These are phyloP conservation scores for Lindgomyces ingoldianus DNA, from an alignment of 495 filamentous ascomycete species.

Conservation along the genomic window DNA sequence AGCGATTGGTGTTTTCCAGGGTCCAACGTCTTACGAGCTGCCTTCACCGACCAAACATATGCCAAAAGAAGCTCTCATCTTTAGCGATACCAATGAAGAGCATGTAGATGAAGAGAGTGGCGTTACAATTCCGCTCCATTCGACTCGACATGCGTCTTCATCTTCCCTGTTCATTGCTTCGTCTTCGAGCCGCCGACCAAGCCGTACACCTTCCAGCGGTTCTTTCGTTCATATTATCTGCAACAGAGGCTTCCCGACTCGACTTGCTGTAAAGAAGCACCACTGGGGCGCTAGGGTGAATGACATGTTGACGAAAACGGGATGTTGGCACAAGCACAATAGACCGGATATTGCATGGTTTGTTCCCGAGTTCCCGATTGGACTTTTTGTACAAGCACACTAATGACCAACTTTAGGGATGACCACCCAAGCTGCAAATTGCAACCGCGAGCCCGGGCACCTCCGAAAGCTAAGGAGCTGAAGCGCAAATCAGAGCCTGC, in stretches of 20 bases:
- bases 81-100: too few relatives aligned
- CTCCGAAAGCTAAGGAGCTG: not conserved
- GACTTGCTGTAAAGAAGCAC: conserved; percentile 23
- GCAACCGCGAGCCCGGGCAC: not conserved
- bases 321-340: conserved; percentile 21
- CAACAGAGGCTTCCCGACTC: conserved; percentile 8
- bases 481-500: not conserved
- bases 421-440: conserved; percentile 21
- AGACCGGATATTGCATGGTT: conserved; percentile 25
- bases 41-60: too few relatives aligned
- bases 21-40: not conserved
- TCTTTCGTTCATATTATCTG: conserved; percentile 19
- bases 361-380: not conserved
- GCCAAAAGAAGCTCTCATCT: too few relatives aligned
- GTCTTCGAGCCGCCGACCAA: not conserved
- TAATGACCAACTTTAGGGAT: conserved; percentile 5
- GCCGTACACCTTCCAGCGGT: not conserved
- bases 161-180: not conserved
- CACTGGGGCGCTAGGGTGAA: conserved; percentile 18
- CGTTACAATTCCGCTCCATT: too few relatives aligned
- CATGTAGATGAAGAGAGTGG: too few relatives aligned
- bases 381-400: not conserved
- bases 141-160: not conserved
- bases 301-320: conserved; percentile 14
- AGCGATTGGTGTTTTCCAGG: not conserved